Conservation (phyloP, 163 green algal genomes). For the Volvox carteri region DNA sequence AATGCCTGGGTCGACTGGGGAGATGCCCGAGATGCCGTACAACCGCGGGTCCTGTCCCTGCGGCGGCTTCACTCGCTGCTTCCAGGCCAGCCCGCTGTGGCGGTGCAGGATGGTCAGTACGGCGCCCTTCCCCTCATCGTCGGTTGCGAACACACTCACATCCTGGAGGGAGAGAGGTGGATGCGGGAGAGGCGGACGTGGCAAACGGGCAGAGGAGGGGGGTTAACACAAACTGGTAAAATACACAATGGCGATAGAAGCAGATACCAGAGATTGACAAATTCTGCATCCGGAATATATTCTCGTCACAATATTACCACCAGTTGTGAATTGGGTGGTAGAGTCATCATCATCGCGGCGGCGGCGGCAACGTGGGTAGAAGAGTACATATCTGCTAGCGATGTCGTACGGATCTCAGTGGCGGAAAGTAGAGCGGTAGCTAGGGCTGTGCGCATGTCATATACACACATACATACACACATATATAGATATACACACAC, state of each 20-base stretch:
- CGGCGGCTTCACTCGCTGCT: background rate
- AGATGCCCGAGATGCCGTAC: conserved; percentile 50
- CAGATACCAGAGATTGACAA: too few relatives aligned
- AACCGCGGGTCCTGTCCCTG: background rate
- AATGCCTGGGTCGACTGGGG: conserved; percentile 26
- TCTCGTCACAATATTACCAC: too few relatives aligned
- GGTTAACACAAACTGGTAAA: background rate
- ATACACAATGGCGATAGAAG: too few relatives aligned
- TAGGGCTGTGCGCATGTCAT: too few relatives aligned
- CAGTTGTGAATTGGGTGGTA: too few relatives aligned
- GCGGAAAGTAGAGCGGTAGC: too few relatives aligned
- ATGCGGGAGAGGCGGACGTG: background rate
- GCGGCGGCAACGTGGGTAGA: too few relatives aligned
- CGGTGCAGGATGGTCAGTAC: conserved; percentile 35
- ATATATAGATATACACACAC: background rate
- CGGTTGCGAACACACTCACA: conserved; percentile 29
- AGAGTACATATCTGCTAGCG: too few relatives aligned
- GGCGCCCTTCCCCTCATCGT: conserved; percentile 38
- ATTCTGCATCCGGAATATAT: too few relatives aligned
- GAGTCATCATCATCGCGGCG: too few relatives aligned
- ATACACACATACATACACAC: background rate
- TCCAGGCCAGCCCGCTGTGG: conserved; percentile 38
- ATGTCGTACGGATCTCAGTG: too few relatives aligned
- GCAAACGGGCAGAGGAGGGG: background rate
- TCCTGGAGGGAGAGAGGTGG: conserved; percentile 9